Percentiles rank a stretch among this genome's conserved stretches.
phyloP scores from a whole-genome alignment of 352 stramenopile genomes.

The Phytophthora quininea region DNA sequence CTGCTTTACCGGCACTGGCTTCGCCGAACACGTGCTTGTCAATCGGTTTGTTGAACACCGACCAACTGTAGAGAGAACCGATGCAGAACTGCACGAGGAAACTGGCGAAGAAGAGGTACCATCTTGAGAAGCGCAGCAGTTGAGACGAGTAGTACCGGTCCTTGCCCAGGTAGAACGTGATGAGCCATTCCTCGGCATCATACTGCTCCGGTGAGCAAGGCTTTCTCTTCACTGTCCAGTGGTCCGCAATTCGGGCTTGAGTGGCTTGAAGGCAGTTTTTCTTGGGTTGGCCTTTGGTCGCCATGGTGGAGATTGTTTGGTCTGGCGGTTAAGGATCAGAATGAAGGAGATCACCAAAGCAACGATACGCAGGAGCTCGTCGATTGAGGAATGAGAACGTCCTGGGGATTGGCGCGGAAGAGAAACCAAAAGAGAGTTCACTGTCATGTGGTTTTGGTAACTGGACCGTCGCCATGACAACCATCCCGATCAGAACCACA shows the following conservation, averaged over 20 bases:
- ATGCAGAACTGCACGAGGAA: slow-evolving; percentile 79
- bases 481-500: too few relatives aligned
- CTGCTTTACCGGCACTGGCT: slow-evolving; percentile 46
- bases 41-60: slow-evolving; percentile 75
- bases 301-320: slow-evolving; percentile 4
- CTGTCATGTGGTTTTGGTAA: too few relatives aligned
- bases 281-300: slow-evolving; percentile 10
- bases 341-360: not conserved
- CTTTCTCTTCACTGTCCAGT: slow-evolving; percentile 63
- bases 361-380: not conserved
- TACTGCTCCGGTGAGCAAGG: slow-evolving; percentile 57
- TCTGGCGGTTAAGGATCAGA: not conserved
- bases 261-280: slow-evolving; percentile 20
- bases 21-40: slow-evolving; percentile 55
- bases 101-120: slow-evolving; percentile 67
- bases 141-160: slow-evolving; percentile 51
- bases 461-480: too few relatives aligned
- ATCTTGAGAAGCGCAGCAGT: slow-evolving; percentile 57
- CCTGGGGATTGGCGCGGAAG: not conserved
- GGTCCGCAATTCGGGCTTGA: slow-evolving; percentile 30
- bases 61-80: slow-evolving; percentile 75
- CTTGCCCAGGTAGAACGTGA: slow-evolving; percentile 66
- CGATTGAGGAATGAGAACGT: slow-evolving; percentile 20
- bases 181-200: slow-evolving; percentile 63
- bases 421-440: not conserved